Evolutionary conservation across 805 yeast species (phyloP), one percentile per base, ranked within the genome.

Genomic region (Kluyveromyces siamensis): DNA sequence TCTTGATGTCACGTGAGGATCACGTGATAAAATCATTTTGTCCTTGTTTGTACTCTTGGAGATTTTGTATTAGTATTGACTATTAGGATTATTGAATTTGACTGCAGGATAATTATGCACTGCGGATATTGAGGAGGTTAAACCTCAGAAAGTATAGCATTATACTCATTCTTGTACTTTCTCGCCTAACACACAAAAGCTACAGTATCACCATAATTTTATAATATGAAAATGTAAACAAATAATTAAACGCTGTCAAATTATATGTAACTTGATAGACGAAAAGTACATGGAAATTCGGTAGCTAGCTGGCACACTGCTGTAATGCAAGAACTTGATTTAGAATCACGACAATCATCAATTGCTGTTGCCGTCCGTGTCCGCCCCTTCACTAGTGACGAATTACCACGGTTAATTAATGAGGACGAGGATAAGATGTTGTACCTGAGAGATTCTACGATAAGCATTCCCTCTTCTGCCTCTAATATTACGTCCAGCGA

Each of bases 311-410:
- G 7, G 35, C 7, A 8, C 14, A 30, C 14, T 11, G 35, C 21
- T 37, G 18, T 9, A 19, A 37, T 37, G 40, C 17, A 4, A 37
- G 40, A 37, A 4, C 10, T 8, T 16, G 40, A 17, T 10, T 48
- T 50, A 21, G 50, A 48, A 40, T 48, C 49, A n/a, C 53, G 59
- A 25, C 61, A 80, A 59, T 80, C 90, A 1, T 82, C 90, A 0
- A 83, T 84, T 41, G 74, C 79, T 3, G 93, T 85, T 11, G 83
- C 87, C 1, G 90, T 88, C 1, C 70, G 96, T 41, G 89, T 88
- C 8, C 71, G 96, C 49, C 96, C 96, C 1, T 87, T 88, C 68
- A 86, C 91, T 0, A 55, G 60, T 1, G 49, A 61, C 0, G 96
- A 88, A 65, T 57, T 62, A n/a, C 57, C 69, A 16, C 76, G 72